phyloP scores from a whole-genome alignment of 192 early-diverging fungal genomes.

The Backusella parvicylindrica region DNA sequence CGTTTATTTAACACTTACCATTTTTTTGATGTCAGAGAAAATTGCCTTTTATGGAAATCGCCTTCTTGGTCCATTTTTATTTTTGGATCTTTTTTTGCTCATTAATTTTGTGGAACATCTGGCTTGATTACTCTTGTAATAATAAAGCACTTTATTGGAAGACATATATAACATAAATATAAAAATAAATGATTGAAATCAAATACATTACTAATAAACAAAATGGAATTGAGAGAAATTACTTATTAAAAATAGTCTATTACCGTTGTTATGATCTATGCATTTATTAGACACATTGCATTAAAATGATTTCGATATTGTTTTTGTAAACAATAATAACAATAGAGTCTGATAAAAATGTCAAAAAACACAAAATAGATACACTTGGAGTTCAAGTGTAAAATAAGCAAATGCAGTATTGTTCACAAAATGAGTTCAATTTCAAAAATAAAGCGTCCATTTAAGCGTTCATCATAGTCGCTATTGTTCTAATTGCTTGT shows the following conservation, averaged over 20 bases:
- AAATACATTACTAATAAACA: background rate
- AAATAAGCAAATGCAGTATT: too few relatives aligned
- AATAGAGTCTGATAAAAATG: too few relatives aligned
- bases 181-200: background rate
- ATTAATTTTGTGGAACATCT: background rate
- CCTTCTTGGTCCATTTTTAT: background rate
- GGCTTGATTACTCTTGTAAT: background rate
- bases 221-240: too few relatives aligned
- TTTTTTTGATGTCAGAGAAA: background rate
- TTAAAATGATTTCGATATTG: too few relatives aligned
- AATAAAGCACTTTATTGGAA: too few relatives aligned
- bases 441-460: background rate
- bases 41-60: background rate
- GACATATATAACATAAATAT: background rate
- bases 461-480: too few relatives aligned
- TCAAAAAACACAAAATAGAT: too few relatives aligned
- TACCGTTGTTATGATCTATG: background rate
- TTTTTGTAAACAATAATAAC: background rate
- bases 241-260: background rate
- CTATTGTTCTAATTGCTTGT: too few relatives aligned
- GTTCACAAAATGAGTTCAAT: background rate
- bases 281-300: background rate
- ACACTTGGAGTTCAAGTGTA: too few relatives aligned
- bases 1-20: background rate
- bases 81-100: background rate